A percentile compares a stretch with the other conserved stretches of the same genome.
phyloP scores from a whole-genome alignment of 129 eudicot species.

The Heracleum sosnowskyi region DNA sequence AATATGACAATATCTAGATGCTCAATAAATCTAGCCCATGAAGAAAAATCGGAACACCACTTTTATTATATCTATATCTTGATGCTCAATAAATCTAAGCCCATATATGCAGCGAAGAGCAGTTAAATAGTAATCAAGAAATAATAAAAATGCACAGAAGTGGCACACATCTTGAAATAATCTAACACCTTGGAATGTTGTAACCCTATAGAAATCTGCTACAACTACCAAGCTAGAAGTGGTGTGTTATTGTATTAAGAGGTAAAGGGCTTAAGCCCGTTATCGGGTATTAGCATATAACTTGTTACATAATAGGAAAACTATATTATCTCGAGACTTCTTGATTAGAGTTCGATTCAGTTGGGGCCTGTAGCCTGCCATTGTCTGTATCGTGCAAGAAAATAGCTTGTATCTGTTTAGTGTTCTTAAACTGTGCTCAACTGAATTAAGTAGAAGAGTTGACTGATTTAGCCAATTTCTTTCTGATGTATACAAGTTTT shows the following conservation, averaged over 20 bases:
- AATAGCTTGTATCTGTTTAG: background rate
- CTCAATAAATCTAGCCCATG: background rate
- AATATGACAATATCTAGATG: background rate
- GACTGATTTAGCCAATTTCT: background rate
- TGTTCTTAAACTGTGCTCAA: background rate
- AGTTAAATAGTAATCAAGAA: background rate
- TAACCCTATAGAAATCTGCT: background rate
- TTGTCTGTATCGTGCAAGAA: background rate
- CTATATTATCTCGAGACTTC: background rate
- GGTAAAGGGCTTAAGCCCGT: background rate
- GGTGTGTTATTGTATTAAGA: background rate
- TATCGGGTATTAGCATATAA: background rate
- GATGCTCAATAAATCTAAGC: background rate
- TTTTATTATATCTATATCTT: background rate
- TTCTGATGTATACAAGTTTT: background rate
- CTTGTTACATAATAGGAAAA: background rate
- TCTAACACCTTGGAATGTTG: background rate
- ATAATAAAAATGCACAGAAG: background rate
- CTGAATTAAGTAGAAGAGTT: background rate
- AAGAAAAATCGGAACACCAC: background rate
- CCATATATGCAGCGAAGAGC: background rate
- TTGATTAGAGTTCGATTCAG: background rate
- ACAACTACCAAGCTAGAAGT: background rate
- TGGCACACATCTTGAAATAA: background rate
- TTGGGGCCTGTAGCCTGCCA: background rate